Conservation (phyloP, 2,329 filamentous ascomycete species). For the Basipetospora chlamydospora region DNA sequence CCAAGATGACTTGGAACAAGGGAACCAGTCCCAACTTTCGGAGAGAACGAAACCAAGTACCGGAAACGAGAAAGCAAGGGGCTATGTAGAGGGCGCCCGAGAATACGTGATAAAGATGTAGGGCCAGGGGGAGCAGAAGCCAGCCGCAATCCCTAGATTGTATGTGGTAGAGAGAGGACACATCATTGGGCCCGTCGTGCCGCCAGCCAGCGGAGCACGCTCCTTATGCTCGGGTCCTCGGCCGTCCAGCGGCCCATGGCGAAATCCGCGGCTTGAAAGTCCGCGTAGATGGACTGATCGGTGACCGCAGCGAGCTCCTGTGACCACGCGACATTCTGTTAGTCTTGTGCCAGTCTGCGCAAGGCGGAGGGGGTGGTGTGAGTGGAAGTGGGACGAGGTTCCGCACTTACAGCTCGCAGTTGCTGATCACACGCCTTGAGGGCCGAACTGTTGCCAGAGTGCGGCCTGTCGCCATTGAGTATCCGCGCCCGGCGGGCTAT, state of each 20-base stretch:
- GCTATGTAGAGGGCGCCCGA: too few relatives aligned
- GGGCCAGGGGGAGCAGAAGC: too few relatives aligned
- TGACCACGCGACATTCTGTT: too few relatives aligned
- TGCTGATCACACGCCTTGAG: conserved; percentile 41
- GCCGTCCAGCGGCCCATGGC: conserved; percentile 45
- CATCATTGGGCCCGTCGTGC: conserved; percentile 17
- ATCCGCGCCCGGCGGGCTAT: conserved; percentile 37
- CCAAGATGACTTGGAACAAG: too few relatives aligned
- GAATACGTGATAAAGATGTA: too few relatives aligned
- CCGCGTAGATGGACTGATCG: conserved; percentile 42
- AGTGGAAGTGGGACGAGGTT: background rate
- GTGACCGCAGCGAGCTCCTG: conserved; percentile 44
- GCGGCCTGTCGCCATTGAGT: conserved; percentile 35
- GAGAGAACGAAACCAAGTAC: too few relatives aligned
- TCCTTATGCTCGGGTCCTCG: conserved; percentile 44
- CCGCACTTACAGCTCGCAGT: conserved; percentile 35
- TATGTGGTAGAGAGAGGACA: background rate
- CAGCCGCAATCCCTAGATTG: too few relatives aligned
- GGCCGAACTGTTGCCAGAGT: conserved; percentile 29
- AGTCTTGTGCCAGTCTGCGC: too few relatives aligned
- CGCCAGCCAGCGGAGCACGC: conserved; percentile 44
- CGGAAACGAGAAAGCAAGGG: too few relatives aligned
- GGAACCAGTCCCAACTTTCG: too few relatives aligned
- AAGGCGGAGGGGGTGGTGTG: too few relatives aligned
- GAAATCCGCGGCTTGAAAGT: conserved; percentile 38